Evolutionary conservation across 805 yeast species (phyloP), one percentile per base, ranked within the genome.

Genomic region (Huiozyma naganishii): DNA sequence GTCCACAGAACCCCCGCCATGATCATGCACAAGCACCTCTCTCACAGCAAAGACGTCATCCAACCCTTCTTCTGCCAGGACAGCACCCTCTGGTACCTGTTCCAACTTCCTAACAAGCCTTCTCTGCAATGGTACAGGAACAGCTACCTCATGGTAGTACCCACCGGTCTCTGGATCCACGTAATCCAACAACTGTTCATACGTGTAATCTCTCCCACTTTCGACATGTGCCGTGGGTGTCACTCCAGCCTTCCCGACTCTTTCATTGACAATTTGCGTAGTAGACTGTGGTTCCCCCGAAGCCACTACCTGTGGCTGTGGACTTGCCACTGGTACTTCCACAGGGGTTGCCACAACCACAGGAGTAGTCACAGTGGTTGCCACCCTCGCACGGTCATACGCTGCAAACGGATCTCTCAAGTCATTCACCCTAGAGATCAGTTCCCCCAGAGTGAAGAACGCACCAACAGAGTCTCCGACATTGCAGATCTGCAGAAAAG

Each of bases 401-500:
- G 50, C 45, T 12, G 40, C 37, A 36, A 60, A 56, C 7, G 66
- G 64, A 40, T 58, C 58, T 7, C 45, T 44, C 17, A 50, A 52
- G 40, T 55, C 53, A 27, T 57, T 55, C 6, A 55, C 56, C 29
- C 46, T 48, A 1, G 47, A 37, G 9, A 51, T 46, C 23, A 59
- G 43, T 11, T 60, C 59, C 5, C 54, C 55, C 28, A 58, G 46
- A 5, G 61, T 49, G 27, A 58, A 50, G 32, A 58, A 55, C 5
- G 65, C 61, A 33, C 57, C 61, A 8, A 45, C 41, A 10, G 55
- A 36, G 11, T 52, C 48, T 27, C 53, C 53, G 7, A 57, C 71
- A 23, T 90, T 72, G 36, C 79, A 69, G 43, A 88, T 68, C 41
- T 67, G 69, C 52, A 86, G 67, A 48, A 72, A 74, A 11, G 70